Base-by-base conservation (phyloP, 1,284 basidiomycete genomes). In the Cryptococcus amylolentus region DNA sequence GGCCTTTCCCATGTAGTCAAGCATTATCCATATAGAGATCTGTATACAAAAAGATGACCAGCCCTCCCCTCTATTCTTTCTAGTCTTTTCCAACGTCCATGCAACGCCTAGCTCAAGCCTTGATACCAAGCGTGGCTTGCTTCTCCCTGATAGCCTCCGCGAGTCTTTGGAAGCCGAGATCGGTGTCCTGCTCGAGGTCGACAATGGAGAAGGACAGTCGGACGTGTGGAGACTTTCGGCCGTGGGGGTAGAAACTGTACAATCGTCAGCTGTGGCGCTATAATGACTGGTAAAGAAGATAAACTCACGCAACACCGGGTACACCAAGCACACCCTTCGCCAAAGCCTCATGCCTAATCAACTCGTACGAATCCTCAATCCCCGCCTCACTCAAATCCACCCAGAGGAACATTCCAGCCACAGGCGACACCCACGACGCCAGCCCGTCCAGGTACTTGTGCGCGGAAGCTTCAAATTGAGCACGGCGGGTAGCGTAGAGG, bases 331-430 rank as follows among this genome's bases (percentile, higher is more conserved):
- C 89, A 23, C 91, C 91, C 51, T 84, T 84, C 55, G 85, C 84
- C 50, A 89, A 81, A 2, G 92, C 92, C 64, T 87, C 86, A 14
- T 84, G 86, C 52, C 83, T 80, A 66, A 97, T 90, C 49, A 96
- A 69, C n/a, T 81, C 77, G 65, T 84, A 84, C 3, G 88, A 89
- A 74, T 97, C 91, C 16, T 60, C 56, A 44, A 77, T 69, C 9
- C 72, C 74, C 2, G 67, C 54, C 12, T 66, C 73, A 14, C 58
- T 72, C 51, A 75, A 60, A 55, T 80, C 84, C 58, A 69, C 88
- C 89, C 89, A 93, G 69, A 90, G 84, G 78, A 93, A 92, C 88
- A 92, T 88, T 61, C 93, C 93, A 3, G 93, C 89, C 51, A 90
- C 86, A 0, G 94, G 94, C 0, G 82, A 81, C 42, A 80, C 83